These are phyloP conservation scores for Emergomyces orientalis DNA, from an alignment of 2,329 filamentous ascomycete genomes.

Conservation along the genomic window DNA sequence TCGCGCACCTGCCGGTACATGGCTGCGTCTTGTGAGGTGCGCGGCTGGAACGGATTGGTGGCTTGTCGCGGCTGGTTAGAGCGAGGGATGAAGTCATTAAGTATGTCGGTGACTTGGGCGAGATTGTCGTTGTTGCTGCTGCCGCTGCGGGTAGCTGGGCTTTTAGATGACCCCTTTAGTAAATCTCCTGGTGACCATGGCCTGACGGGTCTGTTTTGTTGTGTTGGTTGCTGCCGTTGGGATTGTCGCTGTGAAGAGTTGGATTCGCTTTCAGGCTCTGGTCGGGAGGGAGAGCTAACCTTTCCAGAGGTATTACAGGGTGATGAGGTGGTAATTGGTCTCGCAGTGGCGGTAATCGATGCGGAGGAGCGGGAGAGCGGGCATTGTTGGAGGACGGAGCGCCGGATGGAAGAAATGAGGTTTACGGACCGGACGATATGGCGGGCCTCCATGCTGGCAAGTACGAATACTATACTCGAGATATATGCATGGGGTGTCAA, in stretches of 20 bases:
- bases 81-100: slow-evolving; percentile 1
- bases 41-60: neutral
- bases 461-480: neutral
- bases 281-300: neutral
- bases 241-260: neutral
- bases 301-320: neutral
- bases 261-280: neutral
- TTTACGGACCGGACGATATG: slow-evolving; percentile 8
- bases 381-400: neutral
- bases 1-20: slow-evolving; percentile 2
- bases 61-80: neutral
- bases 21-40: neutral
- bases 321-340: neutral
- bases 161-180: neutral
- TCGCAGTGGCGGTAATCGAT: neutral
- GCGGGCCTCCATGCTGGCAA: slow-evolving; percentile 13
- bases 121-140: slow-evolving; percentile 4
- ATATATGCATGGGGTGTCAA: neutral
- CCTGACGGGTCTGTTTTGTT: neutral
- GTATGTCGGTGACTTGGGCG: neutral
- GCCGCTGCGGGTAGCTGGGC: neutral
- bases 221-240: neutral
- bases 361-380: slow-evolving; percentile 5
- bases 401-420: slow-evolving; percentile 1
- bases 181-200: neutral